phyloP scores from a whole-genome alignment of 2,329 filamentous ascomycete species.

The Exophiala sp. region DNA sequence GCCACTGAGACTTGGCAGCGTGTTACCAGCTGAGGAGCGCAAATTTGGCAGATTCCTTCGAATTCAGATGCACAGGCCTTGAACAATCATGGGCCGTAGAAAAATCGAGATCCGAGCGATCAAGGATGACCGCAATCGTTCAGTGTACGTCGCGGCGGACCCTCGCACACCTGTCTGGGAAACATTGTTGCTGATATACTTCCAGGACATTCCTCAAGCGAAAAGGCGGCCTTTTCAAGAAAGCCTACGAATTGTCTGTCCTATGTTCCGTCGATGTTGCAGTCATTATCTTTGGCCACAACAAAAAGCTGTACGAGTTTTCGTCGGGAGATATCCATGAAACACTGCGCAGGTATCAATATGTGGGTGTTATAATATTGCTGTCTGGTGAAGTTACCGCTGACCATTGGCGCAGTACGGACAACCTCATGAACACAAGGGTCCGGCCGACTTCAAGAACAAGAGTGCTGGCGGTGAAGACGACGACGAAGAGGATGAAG shows the following conservation, averaged over 20 bases:
- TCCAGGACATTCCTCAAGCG: constrained; percentile 91
- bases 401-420: constrained; percentile 61
- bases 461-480: constrained; percentile 68
- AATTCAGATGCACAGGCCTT: constrained; percentile 11
- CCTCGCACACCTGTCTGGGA: constrained; percentile 2
- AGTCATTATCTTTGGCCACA: constrained; percentile 96
- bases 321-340: constrained; percentile 91
- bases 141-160: constrained; percentile 65
- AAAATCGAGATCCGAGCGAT: constrained; percentile 99
- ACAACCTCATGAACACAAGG: constrained; percentile 91
- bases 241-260: constrained; percentile 96
- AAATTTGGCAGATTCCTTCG: not conserved
- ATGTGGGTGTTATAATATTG: constrained; percentile 55
- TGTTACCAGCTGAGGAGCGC: not conserved
- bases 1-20: not conserved
- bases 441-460: constrained; percentile 83
- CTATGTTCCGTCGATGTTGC: constrained; percentile 97
- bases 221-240: constrained; percentile 98
- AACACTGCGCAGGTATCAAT: constrained; percentile 80
- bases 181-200: constrained; percentile 6
- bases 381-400: constrained; percentile 1
- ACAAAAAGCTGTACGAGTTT: constrained; percentile 98
- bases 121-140: constrained; percentile 96
- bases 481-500: constrained; percentile 74
- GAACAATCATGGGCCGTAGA: constrained; percentile 73